These are phyloP conservation scores for Sutorius australiensis DNA, from an alignment of 768 basidiomycete genomes.

Conservation along the genomic window DNA sequence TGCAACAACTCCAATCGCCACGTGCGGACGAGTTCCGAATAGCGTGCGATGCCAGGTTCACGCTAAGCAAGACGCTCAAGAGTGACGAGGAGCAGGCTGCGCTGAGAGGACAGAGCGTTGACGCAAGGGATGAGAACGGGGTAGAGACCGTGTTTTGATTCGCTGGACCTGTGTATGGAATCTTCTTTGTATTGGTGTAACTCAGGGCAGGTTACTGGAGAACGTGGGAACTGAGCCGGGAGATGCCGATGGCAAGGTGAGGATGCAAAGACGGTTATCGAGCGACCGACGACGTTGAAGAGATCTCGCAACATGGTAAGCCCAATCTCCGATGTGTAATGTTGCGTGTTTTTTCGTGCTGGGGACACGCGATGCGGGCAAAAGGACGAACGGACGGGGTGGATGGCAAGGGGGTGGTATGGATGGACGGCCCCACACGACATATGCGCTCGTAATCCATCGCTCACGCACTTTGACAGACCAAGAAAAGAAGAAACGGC, in stretches of 20 bases:
- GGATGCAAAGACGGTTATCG: neutral
- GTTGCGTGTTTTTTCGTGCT: neutral
- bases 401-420: neutral
- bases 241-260: conserved; percentile 15
- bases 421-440: conserved; percentile 2
- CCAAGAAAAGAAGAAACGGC: conserved; percentile 98
- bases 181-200: too few species aligned
- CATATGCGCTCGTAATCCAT: neutral
- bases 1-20: conserved; percentile 47
- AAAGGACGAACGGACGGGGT: neutral
- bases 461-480: conserved; percentile 44
- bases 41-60: conserved; percentile 51
- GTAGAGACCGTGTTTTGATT: conserved; percentile 24
- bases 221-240: conserved; percentile 23
- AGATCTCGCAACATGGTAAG: conserved; percentile 32
- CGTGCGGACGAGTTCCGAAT: conserved; percentile 60
- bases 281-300: conserved; percentile 19
- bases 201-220: conserved; percentile 26
- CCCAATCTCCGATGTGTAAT: neutral
- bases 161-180: neutral
- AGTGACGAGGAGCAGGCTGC: conserved; percentile 44
- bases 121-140: conserved; percentile 19
- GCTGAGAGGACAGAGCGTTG: conserved; percentile 30
- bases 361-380: neutral
- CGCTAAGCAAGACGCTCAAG: conserved; percentile 66